phyloP scores from a whole-genome alignment of 345 rosid genomes.

The Syzygium oleosum region DNA sequence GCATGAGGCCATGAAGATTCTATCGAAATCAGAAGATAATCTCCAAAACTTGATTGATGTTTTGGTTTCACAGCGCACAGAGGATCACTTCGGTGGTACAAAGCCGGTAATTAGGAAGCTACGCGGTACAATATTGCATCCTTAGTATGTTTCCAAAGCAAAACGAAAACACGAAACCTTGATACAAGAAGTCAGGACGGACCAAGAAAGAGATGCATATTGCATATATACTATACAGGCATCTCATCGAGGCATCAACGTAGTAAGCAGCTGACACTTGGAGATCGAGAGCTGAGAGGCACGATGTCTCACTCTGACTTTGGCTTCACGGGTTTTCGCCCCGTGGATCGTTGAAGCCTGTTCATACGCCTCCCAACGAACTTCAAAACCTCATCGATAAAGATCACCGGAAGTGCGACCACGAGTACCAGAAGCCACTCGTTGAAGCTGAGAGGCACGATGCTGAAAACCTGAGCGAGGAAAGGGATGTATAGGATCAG shows the following conservation, averaged over 20 bases:
- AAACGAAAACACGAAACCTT: not conserved
- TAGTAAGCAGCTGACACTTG: not conserved
- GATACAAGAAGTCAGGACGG: not conserved
- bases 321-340: constrained; percentile 17
- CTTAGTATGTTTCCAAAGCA: not conserved
- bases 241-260: not conserved
- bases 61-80: not conserved
- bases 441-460: constrained; percentile 58
- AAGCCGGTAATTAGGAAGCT: not conserved
- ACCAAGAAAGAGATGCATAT: not conserved
- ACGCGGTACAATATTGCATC: not conserved
- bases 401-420: constrained; percentile 47
- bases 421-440: constrained; percentile 68
- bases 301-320: constrained; percentile 32
- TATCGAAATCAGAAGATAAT: not conserved
- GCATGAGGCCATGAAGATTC: not conserved
- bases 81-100: not conserved
- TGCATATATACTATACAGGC: not conserved
- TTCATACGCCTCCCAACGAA: constrained; percentile 31
- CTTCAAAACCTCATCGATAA: constrained; percentile 53
- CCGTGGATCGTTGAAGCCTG: constrained; percentile 8
- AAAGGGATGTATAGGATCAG: constrained; percentile 60
- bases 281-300: not conserved
- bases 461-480: constrained; percentile 54
- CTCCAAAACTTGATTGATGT: not conserved